Conservation (phyloP, 1,284 basidiomycete species). For the Leccinum holopus region DNA sequence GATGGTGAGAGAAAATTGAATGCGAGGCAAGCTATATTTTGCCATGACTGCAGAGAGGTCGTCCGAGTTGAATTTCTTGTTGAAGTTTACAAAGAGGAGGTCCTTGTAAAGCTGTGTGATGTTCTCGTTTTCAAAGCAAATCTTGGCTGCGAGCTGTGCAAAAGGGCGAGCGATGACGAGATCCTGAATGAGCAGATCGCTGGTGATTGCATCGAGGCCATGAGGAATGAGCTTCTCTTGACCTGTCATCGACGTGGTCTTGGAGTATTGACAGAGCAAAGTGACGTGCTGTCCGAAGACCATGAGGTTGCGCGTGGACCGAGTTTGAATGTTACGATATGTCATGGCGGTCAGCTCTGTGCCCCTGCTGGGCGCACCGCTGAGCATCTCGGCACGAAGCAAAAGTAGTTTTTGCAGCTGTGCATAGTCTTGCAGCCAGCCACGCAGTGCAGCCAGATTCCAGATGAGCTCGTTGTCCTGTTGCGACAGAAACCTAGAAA, state of each 20-base stretch:
- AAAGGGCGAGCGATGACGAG: slow-evolving; percentile 28
- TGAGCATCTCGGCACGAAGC: slow-evolving; percentile 14
- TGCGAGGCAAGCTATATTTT: neutral
- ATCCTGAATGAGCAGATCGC: slow-evolving; percentile 31
- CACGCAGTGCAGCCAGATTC: slow-evolving; percentile 2
- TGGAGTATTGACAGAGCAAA: slow-evolving; percentile 29
- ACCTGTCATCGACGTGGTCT: slow-evolving; percentile 19
- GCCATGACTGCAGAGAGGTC: slow-evolving; percentile 8
- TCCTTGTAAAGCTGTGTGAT: slow-evolving; percentile 16
- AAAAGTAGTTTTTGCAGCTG: slow-evolving; percentile 16
- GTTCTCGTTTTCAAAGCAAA: neutral
- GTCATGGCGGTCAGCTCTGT: slow-evolving; percentile 27
- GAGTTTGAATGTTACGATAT: slow-evolving; percentile 15
- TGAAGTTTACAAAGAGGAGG: slow-evolving; percentile 28
- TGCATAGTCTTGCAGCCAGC: slow-evolving; percentile 25
- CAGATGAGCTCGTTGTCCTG: neutral
- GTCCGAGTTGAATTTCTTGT: slow-evolving; percentile 7
- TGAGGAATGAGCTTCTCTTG: slow-evolving; percentile 35
- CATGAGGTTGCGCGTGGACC: slow-evolving; percentile 14
- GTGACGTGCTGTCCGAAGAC: slow-evolving; percentile 19
- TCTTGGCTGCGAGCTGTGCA: slow-evolving; percentile 21
- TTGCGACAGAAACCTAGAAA: neutral
- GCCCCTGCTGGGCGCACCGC: slow-evolving; percentile 23
- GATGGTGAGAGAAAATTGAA: slow-evolving; percentile 17
- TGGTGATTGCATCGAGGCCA: slow-evolving; percentile 21